phyloP scores from a whole-genome alignment of 495 filamentous ascomycete species.

The Xanthoparmelia taractica region DNA sequence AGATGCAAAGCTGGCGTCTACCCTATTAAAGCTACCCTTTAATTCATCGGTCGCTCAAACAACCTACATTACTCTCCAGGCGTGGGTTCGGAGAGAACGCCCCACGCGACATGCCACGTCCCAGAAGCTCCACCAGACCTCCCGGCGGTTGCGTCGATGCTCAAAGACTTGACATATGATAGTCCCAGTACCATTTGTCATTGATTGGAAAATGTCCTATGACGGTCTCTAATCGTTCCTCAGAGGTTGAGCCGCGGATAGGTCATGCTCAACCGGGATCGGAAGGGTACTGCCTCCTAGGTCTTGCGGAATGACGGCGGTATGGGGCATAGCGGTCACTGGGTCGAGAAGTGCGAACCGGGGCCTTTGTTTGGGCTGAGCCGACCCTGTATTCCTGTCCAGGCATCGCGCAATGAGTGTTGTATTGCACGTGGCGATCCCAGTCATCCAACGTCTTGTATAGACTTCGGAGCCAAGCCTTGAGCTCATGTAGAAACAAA shows the following conservation, averaged over 20 bases:
- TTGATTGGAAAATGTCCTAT: not conserved
- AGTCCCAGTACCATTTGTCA: not conserved
- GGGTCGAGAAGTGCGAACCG: not conserved
- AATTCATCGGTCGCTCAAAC: not conserved
- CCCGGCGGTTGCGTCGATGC: not conserved
- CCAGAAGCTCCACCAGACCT: not conserved
- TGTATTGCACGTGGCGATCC: constrained; percentile 77
- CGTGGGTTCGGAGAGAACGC: not conserved
- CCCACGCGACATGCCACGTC: not conserved
- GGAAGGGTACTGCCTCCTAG: not conserved
- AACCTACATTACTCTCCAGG: not conserved
- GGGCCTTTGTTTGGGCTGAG: not conserved
- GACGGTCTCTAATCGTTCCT: not conserved
- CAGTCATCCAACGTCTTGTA: constrained; percentile 61
- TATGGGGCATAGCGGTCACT: constrained; percentile 10
- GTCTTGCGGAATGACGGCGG: not conserved
- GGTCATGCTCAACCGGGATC: not conserved
- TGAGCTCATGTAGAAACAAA: constrained; percentile 78
- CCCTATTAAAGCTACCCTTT: not conserved
- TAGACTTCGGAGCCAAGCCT: constrained; percentile 74
- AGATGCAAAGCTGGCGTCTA: not conserved
- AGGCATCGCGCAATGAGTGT: constrained; percentile 13
- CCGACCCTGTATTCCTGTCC: not conserved
- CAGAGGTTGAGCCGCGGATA: not conserved
- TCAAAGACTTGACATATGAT: not conserved